A percentile compares a stretch with the other conserved stretches of the same genome.
Conservation (phyloP, 768 basidiomycete genomes). For the Mycena haematopus region DNA sequence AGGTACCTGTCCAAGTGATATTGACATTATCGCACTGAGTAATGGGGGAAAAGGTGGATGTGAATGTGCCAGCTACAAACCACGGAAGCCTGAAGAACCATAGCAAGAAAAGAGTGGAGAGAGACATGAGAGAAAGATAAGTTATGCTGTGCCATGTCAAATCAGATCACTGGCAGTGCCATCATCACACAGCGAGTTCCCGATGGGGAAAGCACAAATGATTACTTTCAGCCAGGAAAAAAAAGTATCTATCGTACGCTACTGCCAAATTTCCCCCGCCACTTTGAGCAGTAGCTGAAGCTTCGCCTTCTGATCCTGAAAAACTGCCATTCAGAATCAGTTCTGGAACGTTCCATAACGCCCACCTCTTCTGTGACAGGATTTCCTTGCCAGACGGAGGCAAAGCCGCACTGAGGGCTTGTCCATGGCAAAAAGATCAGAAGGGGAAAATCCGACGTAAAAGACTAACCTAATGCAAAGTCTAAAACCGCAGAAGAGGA, state of each 20-base stretch:
- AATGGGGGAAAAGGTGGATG: slow-evolving; percentile 48
- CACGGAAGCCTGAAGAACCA: slow-evolving; percentile 22
- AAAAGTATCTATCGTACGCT: slow-evolving; percentile 12
- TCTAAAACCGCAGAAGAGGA: slow-evolving; percentile 36
- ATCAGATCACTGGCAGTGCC: no score
- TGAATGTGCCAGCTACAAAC: slow-evolving; percentile 48
- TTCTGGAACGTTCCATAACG: slow-evolving; percentile 9
- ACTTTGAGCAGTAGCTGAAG: slow-evolving; percentile 50
- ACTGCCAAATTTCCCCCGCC: slow-evolving; percentile 54
- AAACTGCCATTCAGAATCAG: slow-evolving; percentile 4
- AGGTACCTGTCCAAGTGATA: slow-evolving; percentile 37
- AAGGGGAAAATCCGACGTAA: neutral
- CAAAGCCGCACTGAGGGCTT: slow-evolving; percentile 71
- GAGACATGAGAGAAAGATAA: slow-evolving; percentile 15
- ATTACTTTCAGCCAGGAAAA: no score
- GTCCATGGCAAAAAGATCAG: neutral
- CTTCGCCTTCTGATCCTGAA: slow-evolving; percentile 60
- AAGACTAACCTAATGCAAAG: slow-evolving; percentile 46
- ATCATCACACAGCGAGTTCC: no score
- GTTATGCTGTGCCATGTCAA: neutral
- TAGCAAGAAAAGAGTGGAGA: slow-evolving; percentile 20
- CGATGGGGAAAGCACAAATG: no score
- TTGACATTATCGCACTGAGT: slow-evolving; percentile 68
- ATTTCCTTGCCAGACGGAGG: slow-evolving; percentile 64
- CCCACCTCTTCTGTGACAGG: slow-evolving; percentile 55